These are phyloP conservation scores for Acer yangbiense DNA, from an alignment of 345 rosid genomes.

Conservation along the genomic window DNA sequence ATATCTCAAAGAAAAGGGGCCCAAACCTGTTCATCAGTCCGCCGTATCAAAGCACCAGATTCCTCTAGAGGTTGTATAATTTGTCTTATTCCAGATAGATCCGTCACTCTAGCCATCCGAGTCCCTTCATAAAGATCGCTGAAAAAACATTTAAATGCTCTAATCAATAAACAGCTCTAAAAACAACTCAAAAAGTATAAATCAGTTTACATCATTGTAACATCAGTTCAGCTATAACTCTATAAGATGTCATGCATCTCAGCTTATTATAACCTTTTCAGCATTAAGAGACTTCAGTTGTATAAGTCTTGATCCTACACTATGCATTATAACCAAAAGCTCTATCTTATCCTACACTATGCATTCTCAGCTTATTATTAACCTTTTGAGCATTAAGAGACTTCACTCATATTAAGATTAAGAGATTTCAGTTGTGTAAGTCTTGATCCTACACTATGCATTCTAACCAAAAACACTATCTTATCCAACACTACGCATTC, in stretches of 20 bases:
- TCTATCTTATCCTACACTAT: background rate
- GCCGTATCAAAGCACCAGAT: conserved; percentile 60
- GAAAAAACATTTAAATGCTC: conserved; percentile 10
- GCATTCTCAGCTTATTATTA: background rate
- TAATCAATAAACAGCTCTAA: conserved; percentile 22
- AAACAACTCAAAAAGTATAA: background rate
- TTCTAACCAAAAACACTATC: too few species aligned
- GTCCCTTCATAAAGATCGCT: conserved; percentile 97
- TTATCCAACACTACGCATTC: background rate
- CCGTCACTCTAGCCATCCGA: conserved; percentile 68
- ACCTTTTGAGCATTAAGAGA: background rate
- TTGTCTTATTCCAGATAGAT: conserved; percentile 74
- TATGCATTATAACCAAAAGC: too few species aligned
- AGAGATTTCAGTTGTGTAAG: background rate
- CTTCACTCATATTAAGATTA: background rate
- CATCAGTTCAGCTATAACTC: too few species aligned
- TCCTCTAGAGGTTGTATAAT: conserved; percentile 74
- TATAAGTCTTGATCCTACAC: background rate
- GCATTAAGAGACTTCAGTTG: background rate
- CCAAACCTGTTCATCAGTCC: conserved; percentile 83
- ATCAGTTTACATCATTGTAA: background rate
- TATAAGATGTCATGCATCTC: too few species aligned
- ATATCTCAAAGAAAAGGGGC: conserved; percentile 14
- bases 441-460: background rate
- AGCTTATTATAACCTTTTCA: too few species aligned